A percentile compares a stretch with the other conserved stretches of the same genome.
These are phyloP conservation scores for Crithidia expoeki DNA, from an alignment of 208 protist genomes.

Conservation along the genomic window DNA sequence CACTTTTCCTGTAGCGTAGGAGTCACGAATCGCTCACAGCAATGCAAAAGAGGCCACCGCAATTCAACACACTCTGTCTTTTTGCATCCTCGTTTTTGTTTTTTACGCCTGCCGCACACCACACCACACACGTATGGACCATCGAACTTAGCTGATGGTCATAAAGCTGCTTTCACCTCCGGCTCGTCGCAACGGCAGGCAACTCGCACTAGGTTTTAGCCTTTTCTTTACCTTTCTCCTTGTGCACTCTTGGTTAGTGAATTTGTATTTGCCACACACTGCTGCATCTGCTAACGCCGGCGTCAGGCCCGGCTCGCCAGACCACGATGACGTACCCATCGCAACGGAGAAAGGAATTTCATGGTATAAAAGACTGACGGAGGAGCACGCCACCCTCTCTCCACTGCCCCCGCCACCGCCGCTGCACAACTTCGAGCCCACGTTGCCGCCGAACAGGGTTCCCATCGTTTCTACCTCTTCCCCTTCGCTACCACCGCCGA, in stretches of 20 bases:
- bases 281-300: background rate
- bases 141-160: too few species aligned
- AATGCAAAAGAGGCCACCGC: too few species aligned
- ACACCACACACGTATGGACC: too few species aligned
- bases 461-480: constrained; percentile 28
- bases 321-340: constrained; percentile 8
- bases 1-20: too few species aligned
- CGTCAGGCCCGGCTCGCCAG: background rate
- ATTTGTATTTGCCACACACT: background rate
- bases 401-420: constrained; percentile 21
- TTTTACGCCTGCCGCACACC: too few species aligned
- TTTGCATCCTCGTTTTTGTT: too few species aligned
- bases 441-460: constrained; percentile 16
- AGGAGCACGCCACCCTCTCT: background rate
- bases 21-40: too few species aligned
- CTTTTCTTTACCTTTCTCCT: constrained; percentile 6
- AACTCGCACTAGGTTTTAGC: background rate
- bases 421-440: constrained; percentile 38
- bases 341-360: background rate
- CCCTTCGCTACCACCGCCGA: constrained; percentile 12
- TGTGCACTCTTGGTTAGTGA: constrained; percentile 1
- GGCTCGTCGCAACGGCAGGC: constrained; percentile 6
- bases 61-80: too few species aligned
- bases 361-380: background rate
- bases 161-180: background rate